Evolutionary conservation across 305 asterid species (phyloP), one percentile per base, ranked within the genome.

Genomic region (Fraxinus sp.): DNA sequence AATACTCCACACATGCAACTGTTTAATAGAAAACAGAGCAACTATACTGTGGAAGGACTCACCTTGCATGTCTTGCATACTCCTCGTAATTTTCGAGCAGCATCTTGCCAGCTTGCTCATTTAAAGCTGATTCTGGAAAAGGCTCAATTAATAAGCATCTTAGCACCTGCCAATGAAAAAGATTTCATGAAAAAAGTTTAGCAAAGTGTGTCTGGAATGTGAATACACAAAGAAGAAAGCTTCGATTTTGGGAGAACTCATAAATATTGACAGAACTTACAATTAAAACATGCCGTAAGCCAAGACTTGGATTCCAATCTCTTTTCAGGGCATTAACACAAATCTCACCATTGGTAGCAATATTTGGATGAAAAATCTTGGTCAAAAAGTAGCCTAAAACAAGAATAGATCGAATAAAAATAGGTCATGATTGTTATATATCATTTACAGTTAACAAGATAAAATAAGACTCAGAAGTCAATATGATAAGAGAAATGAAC

Each of bases 31-130:
- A 39, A 49, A 28, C 20, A 39, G 62, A 10, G 14, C 22, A 37
- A 41, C 62, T 62, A 35, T 1, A 37, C 22, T 26, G 72, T 18
- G 16, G 35, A 20, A 52, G 6, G 64, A 44, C 90, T 88, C 82
- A 93, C 99, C 94, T 90, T 8, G 98, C 99, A 88, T 90, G 95
- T 86, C 91, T 90, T 72, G 98, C 98, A 59, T 95, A 95, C 85
- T 95, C 99, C 1, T 93, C 98, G 49, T 95, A 95, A 85, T 95
- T 79, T 83, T 94, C 98, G 36, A 93, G 98, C 71, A 95, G 94
- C 98, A 95, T 89, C 89, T 94, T 95, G 86, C 98, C 99, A 68
- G 99, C 99, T 85, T 93, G 97, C 89, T 95, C 99, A 70, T 95
- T 95, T 82, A 95, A 83, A 20, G 99, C 98, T 36, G 99, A 95